phyloP scores from a whole-genome alignment of 2,329 filamentous ascomycete genomes.

The Pyricularia sp. region DNA sequence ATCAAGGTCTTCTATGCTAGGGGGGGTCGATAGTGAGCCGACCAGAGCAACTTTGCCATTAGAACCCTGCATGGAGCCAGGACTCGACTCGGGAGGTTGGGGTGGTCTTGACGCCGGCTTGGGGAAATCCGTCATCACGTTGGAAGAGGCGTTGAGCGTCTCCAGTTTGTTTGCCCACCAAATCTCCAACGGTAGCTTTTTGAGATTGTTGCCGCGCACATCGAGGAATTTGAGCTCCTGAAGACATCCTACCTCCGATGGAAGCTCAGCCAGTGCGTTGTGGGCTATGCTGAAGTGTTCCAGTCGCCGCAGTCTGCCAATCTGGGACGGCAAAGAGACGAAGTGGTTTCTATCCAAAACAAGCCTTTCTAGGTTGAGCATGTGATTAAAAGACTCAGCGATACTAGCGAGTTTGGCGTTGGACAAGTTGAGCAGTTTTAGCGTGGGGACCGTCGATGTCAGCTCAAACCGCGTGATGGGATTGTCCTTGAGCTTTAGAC shows the following conservation, averaged over 20 bases:
- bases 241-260: conserved; percentile 79
- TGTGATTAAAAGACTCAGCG: conserved; percentile 79
- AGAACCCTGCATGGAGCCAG: conserved; percentile 20
- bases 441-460: conserved; percentile 62
- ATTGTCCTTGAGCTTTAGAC: conserved; percentile 86
- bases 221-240: conserved; percentile 79
- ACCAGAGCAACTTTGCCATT: conserved; percentile 32
- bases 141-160: conserved; percentile 90
- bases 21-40: conserved; percentile 44
- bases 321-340: conserved; percentile 74
- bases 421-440: conserved; percentile 82
- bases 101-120: conserved; percentile 68
- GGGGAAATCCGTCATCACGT: conserved; percentile 82
- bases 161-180: conserved; percentile 92
- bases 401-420: conserved; percentile 86
- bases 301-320: conserved; percentile 72
- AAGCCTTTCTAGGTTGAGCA: conserved; percentile 78
- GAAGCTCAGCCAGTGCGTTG: conserved; percentile 78
- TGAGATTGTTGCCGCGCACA: conserved; percentile 87
- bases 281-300: conserved; percentile 92
- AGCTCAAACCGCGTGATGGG: conserved; percentile 92
- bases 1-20: conserved; percentile 70
- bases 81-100: conserved; percentile 43
- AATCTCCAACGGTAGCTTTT: conserved; percentile 80
- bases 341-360: conserved; percentile 94